A percentile compares a stretch with the other conserved stretches of the same genome.
These are phyloP conservation scores for Moniliophthora roreri DNA, from an alignment of 1,284 basidiomycete species.

Conservation along the genomic window DNA sequence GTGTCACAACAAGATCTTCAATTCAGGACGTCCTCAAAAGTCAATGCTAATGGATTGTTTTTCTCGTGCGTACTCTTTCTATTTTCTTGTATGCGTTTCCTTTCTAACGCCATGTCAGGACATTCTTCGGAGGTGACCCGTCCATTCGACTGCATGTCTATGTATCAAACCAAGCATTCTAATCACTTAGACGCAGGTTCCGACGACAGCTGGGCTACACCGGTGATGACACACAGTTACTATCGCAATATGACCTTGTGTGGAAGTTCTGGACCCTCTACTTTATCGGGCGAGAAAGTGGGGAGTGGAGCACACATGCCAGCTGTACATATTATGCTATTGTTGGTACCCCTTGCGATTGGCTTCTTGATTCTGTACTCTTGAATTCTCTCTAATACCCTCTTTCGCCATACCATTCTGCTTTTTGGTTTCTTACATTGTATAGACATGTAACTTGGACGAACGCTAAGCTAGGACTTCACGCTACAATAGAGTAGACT, in stretches of 20 bases:
- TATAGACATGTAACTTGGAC: no score
- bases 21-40: slow-evolving; percentile 42
- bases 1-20: slow-evolving; percentile 52
- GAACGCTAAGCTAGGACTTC: no score
- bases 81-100: neutral
- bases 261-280: slow-evolving; percentile 46
- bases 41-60: slow-evolving; percentile 60
- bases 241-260: slow-evolving; percentile 67
- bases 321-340: neutral
- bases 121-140: slow-evolving; percentile 67
- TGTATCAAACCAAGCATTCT: slow-evolving; percentile 4
- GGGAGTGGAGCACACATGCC: slow-evolving; percentile 9
- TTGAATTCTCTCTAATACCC: neutral
- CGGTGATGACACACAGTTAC: slow-evolving; percentile 60
- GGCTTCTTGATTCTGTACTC: neutral
- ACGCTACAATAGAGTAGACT: no score
- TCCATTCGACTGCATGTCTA: slow-evolving; percentile 5
- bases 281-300: slow-evolving; percentile 39
- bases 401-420: no score
- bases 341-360: neutral
- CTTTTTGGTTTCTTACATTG: no score
- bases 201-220: slow-evolving; percentile 65
- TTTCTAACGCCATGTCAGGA: slow-evolving; percentile 35
- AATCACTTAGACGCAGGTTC: slow-evolving; percentile 43
- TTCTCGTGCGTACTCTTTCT: slow-evolving; percentile 52